These are phyloP conservation scores for Aspergillus udagawae DNA, from an alignment of 2,329 filamentous ascomycete species.

Conservation along the genomic window DNA sequence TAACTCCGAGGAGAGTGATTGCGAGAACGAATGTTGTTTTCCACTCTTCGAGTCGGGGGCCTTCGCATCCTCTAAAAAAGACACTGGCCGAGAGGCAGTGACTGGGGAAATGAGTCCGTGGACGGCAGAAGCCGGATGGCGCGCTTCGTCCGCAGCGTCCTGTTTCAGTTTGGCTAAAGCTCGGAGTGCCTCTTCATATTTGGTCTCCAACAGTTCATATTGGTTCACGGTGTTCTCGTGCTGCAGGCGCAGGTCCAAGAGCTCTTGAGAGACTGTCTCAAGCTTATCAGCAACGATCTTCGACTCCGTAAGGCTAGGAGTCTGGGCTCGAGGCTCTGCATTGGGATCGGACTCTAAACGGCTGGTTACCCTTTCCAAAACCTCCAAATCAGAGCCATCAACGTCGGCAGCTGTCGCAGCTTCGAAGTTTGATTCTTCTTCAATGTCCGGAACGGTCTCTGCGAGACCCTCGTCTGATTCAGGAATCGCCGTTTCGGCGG, in stretches of 20 bases:
- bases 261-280: constrained; percentile 84
- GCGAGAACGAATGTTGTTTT: constrained; percentile 71
- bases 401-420: constrained; percentile 14
- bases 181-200: constrained; percentile 85
- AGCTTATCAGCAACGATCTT: constrained; percentile 89
- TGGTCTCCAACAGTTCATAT: constrained; percentile 74
- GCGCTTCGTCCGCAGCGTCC: constrained; percentile 75
- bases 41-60: constrained; percentile 67
- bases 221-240: constrained; percentile 81
- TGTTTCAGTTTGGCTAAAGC: constrained; percentile 74
- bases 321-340: constrained; percentile 37
- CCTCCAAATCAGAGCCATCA: constrained; percentile 32
- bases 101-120: constrained; percentile 40
- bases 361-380: constrained; percentile 33
- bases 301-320: constrained; percentile 70
- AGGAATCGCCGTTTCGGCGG: constrained; percentile 43
- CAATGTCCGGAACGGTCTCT: constrained; percentile 30
- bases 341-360: constrained; percentile 20
- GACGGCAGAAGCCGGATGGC: constrained; percentile 50
- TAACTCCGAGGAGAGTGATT: constrained; percentile 89
- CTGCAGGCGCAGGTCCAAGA: constrained; percentile 83
- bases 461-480: constrained; percentile 41
- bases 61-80: constrained; percentile 78
- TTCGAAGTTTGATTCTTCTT: constrained; percentile 19
- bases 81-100: constrained; percentile 58